A percentile compares a stretch with the other conserved stretches of the same genome.
Conservation (phyloP, 345 rosid genomes). For the Ailanthus altissimus region DNA sequence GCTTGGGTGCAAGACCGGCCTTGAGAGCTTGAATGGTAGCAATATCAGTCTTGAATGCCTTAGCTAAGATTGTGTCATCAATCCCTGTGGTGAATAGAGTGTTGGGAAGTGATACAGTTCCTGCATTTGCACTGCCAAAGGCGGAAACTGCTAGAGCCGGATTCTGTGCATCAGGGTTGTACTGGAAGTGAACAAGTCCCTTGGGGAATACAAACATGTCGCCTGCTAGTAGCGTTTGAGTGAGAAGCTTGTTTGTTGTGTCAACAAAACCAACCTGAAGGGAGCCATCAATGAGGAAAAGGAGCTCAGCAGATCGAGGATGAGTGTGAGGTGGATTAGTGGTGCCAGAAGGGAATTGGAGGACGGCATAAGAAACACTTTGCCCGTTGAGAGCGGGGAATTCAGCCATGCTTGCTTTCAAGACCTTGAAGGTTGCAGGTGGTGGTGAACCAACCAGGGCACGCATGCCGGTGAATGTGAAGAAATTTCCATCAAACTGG, state of each 20-base stretch:
- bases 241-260: constrained; percentile 40
- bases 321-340: constrained; percentile 37
- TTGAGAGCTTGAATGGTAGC: constrained; percentile 33
- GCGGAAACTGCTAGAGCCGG: constrained; percentile 28
- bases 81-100: constrained; percentile 36
- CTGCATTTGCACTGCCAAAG: constrained; percentile 40
- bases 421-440: constrained; percentile 23
- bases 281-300: constrained; percentile 26
- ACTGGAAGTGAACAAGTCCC: constrained; percentile 42
- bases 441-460: neutral
- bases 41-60: constrained; percentile 39
- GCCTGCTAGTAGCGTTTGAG: constrained; percentile 30
- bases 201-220: constrained; percentile 45
- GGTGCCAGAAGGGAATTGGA: constrained; percentile 23
- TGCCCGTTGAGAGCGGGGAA: constrained; percentile 41
- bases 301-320: constrained; percentile 38
- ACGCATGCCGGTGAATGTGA: constrained; percentile 39
- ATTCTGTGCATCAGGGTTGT: constrained; percentile 13
- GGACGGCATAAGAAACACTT: constrained; percentile 39
- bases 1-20: constrained; percentile 29
- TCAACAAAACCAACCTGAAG: constrained; percentile 49
- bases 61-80: constrained; percentile 37
- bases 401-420: constrained; percentile 30
- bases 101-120: constrained; percentile 26
- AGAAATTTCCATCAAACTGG: constrained; percentile 26